Conservation (phyloP, 1,284 basidiomycete species). For the Gomphus sp. region DNA sequence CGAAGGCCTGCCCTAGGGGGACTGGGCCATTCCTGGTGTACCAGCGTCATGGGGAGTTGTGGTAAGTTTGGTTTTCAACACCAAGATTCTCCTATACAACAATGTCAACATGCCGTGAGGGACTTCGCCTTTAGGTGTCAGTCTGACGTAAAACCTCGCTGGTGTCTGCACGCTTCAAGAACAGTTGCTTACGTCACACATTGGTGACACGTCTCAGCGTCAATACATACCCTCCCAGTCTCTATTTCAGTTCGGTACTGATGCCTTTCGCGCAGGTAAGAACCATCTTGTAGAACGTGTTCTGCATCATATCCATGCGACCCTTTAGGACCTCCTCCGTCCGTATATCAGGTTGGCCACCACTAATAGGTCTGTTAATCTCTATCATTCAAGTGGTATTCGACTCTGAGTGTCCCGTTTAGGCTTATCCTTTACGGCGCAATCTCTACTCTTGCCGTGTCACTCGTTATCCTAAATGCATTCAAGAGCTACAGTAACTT, state of each 20-base stretch:
- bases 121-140: too few species aligned
- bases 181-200: background rate
- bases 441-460: conserved; percentile 63
- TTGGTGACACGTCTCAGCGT: background rate
- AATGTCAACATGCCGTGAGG: too few species aligned
- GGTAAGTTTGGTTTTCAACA: background rate
- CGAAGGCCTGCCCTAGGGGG: background rate
- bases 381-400: background rate
- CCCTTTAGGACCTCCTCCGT: conserved; percentile 3
- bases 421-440: conserved; percentile 55
- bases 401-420: background rate
- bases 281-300: background rate
- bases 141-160: background rate
- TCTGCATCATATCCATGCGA: background rate
- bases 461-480: conserved; percentile 67
- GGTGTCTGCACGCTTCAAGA: too few species aligned
- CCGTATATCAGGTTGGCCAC: conserved; percentile 9
- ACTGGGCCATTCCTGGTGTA: background rate
- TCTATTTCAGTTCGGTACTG: background rate
- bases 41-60: background rate
- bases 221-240: background rate
- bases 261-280: conserved; percentile 8
- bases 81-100: background rate
- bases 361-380: background rate
- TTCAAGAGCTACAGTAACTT: conserved; percentile 85